Evolutionary conservation across 129 eudicot species (phyloP).

Genomic region (Kitagawia praeruptora): DNA sequence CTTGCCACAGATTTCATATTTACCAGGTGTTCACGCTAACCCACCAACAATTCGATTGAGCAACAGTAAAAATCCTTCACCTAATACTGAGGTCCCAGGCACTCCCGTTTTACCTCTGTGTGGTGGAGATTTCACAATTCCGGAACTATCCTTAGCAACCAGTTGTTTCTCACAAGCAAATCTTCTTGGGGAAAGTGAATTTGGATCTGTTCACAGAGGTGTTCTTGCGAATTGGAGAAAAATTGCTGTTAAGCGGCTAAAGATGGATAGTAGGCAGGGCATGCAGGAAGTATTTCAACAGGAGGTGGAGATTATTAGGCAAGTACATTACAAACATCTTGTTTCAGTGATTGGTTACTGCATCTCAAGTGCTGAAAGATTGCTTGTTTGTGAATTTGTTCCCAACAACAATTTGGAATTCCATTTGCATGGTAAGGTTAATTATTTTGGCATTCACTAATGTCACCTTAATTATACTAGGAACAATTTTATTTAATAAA

Average conservation of each 20-base stretch:
- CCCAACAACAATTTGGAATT: constrained; percentile 73
- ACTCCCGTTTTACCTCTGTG: constrained; percentile 28
- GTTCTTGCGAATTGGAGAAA: constrained; percentile 51
- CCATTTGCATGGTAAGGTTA: constrained; percentile 62
- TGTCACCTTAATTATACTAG: not conserved
- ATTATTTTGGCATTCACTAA: not conserved
- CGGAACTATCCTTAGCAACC: constrained; percentile 68
- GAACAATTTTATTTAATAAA: not conserved
- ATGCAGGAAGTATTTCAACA: constrained; percentile 89
- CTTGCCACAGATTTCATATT: constrained; percentile 63
- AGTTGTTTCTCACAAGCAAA: constrained; percentile 51
- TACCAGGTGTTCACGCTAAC: constrained; percentile 44
- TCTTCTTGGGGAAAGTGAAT: constrained; percentile 90
- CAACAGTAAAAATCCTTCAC: constrained; percentile 69
- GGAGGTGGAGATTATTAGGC: constrained; percentile 74
- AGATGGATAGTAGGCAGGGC: constrained; percentile 54
- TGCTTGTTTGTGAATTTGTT: constrained; percentile 75
- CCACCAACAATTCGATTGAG: constrained; percentile 41
- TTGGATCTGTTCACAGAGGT: constrained; percentile 88
- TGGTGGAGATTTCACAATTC: constrained; percentile 49
- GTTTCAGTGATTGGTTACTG: constrained; percentile 80
- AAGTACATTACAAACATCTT: constrained; percentile 70
- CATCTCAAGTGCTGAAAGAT: constrained; percentile 49
- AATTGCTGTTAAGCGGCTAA: constrained; percentile 75
- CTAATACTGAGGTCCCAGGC: constrained; percentile 51